phyloP scores from a whole-genome alignment of 2,329 filamentous ascomycete genomes.

The Nemania abortiva region DNA sequence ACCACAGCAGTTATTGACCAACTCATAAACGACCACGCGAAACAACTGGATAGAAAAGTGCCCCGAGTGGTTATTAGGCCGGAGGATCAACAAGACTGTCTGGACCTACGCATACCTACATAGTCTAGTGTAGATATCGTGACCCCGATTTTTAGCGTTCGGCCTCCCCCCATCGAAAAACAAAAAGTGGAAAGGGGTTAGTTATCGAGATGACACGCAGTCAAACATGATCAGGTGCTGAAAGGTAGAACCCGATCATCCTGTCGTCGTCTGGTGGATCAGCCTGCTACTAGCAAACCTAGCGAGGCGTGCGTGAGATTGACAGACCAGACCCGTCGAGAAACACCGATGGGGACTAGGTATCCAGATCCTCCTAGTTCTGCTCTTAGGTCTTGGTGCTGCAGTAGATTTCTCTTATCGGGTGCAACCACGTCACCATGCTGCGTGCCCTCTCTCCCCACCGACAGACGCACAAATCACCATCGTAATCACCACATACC shows the following conservation, averaged over 20 bases:
- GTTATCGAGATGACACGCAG: slow-evolving; percentile 51
- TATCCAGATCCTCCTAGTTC: slow-evolving; percentile 4
- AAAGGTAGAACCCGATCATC: slow-evolving; percentile 22
- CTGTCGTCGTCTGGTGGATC: slow-evolving; percentile 12
- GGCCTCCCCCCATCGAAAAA: neutral
- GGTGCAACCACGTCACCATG: slow-evolving; percentile 49
- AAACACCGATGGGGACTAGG: neutral
- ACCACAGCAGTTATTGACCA: slow-evolving; percentile 18
- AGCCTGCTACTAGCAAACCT: slow-evolving; percentile 21
- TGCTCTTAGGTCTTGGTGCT: slow-evolving; percentile 8
- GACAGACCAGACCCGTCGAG: neutral
- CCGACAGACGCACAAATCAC: slow-evolving; percentile 38
- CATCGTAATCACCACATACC: slow-evolving; percentile 28
- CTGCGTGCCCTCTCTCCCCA: slow-evolving; percentile 42
- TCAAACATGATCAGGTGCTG: slow-evolving; percentile 50
- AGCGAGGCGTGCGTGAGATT: slow-evolving; percentile 13
- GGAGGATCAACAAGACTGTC: slow-evolving; percentile 20
- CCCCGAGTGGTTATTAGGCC: slow-evolving; percentile 23
- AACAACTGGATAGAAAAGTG: slow-evolving; percentile 14
- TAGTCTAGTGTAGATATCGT: slow-evolving; percentile 9
- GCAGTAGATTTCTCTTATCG: slow-evolving; percentile 39
- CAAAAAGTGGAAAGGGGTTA: slow-evolving; percentile 34
- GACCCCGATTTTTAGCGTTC: neutral
- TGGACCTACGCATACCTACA: neutral
- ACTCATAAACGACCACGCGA: slow-evolving; percentile 13